These are phyloP conservation scores for Xylaria sp. DNA, from an alignment of 2,329 filamentous ascomycete genomes.

Conservation along the genomic window DNA sequence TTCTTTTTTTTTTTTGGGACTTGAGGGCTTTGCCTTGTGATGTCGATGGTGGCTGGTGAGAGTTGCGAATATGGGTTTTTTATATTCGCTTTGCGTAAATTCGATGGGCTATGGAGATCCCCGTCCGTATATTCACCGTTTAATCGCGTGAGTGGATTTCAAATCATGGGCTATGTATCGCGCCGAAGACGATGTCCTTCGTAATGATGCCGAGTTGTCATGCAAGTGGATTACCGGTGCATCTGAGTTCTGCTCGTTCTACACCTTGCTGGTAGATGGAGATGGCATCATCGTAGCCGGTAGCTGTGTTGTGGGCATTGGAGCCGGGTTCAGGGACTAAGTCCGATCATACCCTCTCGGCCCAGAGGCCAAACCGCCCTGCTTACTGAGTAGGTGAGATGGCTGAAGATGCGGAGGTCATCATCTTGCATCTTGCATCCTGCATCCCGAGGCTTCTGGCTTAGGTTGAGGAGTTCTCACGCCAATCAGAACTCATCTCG, in stretches of 20 bases:
- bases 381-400: not conserved
- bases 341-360: not conserved
- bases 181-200: conserved; percentile 2
- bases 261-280: not conserved
- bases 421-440: conserved; percentile 5
- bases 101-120: not conserved
- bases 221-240: not conserved
- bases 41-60: not conserved
- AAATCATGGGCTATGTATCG: conserved; percentile 14
- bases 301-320: not conserved
- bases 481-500: not conserved
- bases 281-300: not conserved
- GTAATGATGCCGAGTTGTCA: not conserved
- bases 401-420: not conserved
- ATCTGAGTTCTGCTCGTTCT: too few relatives aligned
- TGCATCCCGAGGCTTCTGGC: too few relatives aligned
- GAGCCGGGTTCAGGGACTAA: not conserved
- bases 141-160: not conserved
- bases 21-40: not conserved
- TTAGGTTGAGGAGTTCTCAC: not conserved
- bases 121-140: not conserved
- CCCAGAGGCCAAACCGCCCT: not conserved
- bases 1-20: not conserved
- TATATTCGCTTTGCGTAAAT: not conserved
- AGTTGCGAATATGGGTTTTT: not conserved